phyloP scores from a whole-genome alignment of 176 grass and related monocot genomes.

The Secale cereale region DNA sequence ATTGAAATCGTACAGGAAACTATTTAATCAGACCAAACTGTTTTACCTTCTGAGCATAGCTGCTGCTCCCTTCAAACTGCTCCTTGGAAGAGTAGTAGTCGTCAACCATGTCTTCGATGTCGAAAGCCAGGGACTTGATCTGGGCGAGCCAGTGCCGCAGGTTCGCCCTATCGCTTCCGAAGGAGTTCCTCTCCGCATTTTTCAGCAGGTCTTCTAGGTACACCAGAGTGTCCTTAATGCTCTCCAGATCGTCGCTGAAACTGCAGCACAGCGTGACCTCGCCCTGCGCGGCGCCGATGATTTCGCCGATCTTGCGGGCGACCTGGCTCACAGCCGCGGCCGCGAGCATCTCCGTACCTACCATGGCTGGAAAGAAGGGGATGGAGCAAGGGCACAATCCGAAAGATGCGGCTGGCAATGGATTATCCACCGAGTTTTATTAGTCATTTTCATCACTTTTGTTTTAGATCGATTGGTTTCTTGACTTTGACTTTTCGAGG shows the following conservation, averaged over 20 bases:
- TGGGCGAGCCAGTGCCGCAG: conserved; percentile 38
- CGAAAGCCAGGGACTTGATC: conserved; percentile 45
- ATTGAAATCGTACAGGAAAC: background rate
- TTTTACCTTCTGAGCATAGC: conserved; percentile 31
- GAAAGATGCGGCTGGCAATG: background rate
- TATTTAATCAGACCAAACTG: background rate
- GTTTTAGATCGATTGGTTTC: background rate
- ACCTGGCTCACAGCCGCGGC: conserved; percentile 40
- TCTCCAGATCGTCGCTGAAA: conserved; percentile 40
- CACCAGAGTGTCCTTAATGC: conserved; percentile 29
- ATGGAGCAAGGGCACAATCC: background rate
- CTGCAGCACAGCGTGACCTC: conserved; percentile 36
- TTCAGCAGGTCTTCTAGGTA: conserved; percentile 36
- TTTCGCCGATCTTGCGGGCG: conserved; percentile 32
- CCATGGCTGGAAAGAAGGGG: background rate
- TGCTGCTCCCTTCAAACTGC: conserved; percentile 20
- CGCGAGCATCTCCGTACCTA: conserved; percentile 39
- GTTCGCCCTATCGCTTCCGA: conserved; percentile 26
- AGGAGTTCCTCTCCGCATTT: conserved; percentile 42
- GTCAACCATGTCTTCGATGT: conserved; percentile 44
- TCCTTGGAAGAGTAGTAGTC: conserved; percentile 36
- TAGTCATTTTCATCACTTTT: no score
- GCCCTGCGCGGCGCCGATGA: conserved; percentile 22
- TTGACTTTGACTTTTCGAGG: background rate
- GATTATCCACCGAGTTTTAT: background rate